Evolutionary conservation across 1,139 yeast genomes (phyloP).

Genomic region (Magnusiomyces tetraspermus): DNA sequence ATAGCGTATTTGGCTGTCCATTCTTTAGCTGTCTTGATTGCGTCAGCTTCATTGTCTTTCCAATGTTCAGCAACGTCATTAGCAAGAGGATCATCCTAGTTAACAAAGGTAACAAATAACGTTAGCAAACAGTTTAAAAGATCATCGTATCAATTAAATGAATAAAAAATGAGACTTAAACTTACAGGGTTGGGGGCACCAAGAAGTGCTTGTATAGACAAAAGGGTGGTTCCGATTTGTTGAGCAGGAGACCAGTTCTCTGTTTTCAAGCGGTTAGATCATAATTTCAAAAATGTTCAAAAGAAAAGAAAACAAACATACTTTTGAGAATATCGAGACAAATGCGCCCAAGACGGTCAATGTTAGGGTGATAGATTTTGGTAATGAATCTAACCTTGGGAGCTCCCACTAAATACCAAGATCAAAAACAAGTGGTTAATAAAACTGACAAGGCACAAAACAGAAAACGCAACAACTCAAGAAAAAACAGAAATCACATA

Average conservation of each 20-base stretch:
- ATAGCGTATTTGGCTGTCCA: constrained; percentile 72
- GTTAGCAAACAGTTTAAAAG: neutral
- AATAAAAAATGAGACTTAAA: neutral
- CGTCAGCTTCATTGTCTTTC: constrained; percentile 76
- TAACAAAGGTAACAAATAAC: neutral
- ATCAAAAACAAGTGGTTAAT: neutral
- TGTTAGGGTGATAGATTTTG: constrained; percentile 91
- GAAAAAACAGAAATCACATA: constrained; percentile 15
- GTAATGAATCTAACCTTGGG: constrained; percentile 90
- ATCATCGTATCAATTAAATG: neutral
- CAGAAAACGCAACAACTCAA: neutral
- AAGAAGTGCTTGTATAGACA: constrained; percentile 84
- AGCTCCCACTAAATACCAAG: constrained; percentile 49
- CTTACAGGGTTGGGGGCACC: constrained; percentile 83
- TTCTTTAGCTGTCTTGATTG: constrained; percentile 73
- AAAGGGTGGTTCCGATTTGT: constrained; percentile 86
- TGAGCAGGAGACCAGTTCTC: constrained; percentile 93
- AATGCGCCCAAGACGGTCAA: constrained; percentile 88
- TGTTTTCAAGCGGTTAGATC: neutral
- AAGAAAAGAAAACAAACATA: constrained; percentile 24
- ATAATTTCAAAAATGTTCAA: neutral
- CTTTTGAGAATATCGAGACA: constrained; percentile 90
- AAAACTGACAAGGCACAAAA: neutral
- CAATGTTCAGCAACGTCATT: constrained; percentile 96
- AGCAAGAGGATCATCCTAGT: constrained; percentile 80